These are phyloP conservation scores for Phaeosphaeriaceae sp. DNA, from an alignment of 2,329 filamentous ascomycete species.

Conservation along the genomic window DNA sequence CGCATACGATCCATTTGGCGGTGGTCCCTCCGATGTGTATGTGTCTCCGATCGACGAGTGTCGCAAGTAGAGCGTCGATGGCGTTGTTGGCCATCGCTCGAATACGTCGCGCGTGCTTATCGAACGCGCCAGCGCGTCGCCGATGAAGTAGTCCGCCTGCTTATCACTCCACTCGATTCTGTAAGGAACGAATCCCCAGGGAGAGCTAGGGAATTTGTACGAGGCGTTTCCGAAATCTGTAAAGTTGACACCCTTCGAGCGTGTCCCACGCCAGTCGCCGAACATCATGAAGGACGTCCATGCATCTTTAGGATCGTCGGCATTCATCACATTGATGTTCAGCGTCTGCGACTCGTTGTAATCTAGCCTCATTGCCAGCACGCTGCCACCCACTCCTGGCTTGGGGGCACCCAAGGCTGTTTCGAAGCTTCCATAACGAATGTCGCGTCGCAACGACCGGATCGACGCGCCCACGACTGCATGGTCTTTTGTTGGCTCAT, in stretches of 20 bases:
- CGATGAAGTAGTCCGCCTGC: conserved; percentile 49
- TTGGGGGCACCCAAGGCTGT: conserved; percentile 47
- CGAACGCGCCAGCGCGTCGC: conserved; percentile 35
- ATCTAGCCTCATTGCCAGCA: conserved; percentile 51
- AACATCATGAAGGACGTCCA: conserved; percentile 45
- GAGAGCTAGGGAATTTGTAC: conserved; percentile 29
- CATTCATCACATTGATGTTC: conserved; percentile 52
- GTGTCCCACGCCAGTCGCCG: conserved; percentile 39
- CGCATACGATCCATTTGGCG: conserved; percentile 44
- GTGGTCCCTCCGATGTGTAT: conserved; percentile 52
- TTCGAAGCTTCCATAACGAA: conserved; percentile 54
- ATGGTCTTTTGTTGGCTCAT: conserved; percentile 39
- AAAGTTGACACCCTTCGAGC: conserved; percentile 46
- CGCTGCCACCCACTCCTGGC: conserved; percentile 45
- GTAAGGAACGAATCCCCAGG: conserved; percentile 52
- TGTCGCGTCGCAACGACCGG: conserved; percentile 50
- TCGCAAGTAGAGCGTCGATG: conserved; percentile 49
- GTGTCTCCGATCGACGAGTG: conserved; percentile 54
- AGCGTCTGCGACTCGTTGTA: conserved; percentile 51
- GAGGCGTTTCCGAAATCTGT: conserved; percentile 34
- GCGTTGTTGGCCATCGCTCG: conserved; percentile 39
- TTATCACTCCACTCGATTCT: conserved; percentile 53
- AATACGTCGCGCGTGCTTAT: conserved; percentile 32
- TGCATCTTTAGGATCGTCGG: conserved; percentile 43
- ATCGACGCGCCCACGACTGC: conserved; percentile 51